Evolutionary conservation across 1,139 yeast genomes (phyloP), one percentile per base, ranked within the genome.

Genomic region (Yamadazyma songkhlaensis): DNA sequence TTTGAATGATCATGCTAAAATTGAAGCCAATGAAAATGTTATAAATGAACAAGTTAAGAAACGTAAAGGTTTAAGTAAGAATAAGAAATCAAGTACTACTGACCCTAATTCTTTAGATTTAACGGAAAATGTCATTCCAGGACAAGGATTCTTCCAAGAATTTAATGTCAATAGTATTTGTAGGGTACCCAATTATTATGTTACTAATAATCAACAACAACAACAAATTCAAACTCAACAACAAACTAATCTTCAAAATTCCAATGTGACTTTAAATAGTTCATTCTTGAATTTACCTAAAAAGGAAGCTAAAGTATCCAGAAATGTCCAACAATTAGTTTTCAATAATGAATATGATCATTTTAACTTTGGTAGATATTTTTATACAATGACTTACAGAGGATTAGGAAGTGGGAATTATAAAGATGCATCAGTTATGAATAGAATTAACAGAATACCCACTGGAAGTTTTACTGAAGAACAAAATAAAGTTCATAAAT

Each of bases 371-470:
- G 51, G 64, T 29, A 69, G 64, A 43, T 71, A 70, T 45, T 70
- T 59, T 46, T 71, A 70, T 45, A 57, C 64, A 11, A 67, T 67
- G 43, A 53, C 62, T 20, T 67, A 67, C 42, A 54, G 76, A 32
- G 76, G 77, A 0, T 74, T 74, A 4, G 75, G 75, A 1, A 64
- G 71, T 40, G 75, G 77, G 3, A 70, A 68, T 43, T 71, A 68
- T 45, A 71, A 71, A 45, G 77, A 71, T 49, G 73, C 70, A 0
- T 64, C 73, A 2, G 50, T 70, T 21, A 63, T 68, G 47, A 67
- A 67, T 45, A 55, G 66, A 36, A 65, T 71, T 41, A 69, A 67
- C 46, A 56, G 54, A 20, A 49, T 48, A 3, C 50, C 55, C 14
- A 38, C 42, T 6, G 39, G 44, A 24, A 40, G 52, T 31, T 12